phyloP scores from a whole-genome alignment of 345 rosid genomes.

The Crucihimalaya himalaica region DNA sequence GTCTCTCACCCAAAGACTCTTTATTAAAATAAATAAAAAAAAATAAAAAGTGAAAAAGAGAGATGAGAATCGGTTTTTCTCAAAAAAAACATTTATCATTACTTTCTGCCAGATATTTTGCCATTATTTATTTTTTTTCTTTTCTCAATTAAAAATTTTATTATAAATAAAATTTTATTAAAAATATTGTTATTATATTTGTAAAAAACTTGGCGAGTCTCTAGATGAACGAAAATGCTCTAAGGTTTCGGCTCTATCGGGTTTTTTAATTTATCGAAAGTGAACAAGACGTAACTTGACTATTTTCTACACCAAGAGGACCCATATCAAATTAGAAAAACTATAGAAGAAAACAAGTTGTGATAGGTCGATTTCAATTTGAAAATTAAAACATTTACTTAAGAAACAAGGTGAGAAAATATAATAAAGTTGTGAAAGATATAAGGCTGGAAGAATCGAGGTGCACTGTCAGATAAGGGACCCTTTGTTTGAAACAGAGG shows the following conservation, averaged over 20 bases:
- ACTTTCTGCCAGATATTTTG: too few relatives aligned
- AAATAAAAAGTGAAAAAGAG: too few relatives aligned
- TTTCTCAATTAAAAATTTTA: too few relatives aligned
- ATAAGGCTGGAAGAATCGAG: neutral
- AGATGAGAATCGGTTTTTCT: too few relatives aligned
- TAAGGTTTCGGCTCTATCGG: neutral
- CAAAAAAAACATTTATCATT: too few relatives aligned
- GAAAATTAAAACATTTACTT: neutral
- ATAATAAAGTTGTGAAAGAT: neutral
- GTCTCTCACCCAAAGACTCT: too few relatives aligned
- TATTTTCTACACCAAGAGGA: slow-evolving; percentile 9
- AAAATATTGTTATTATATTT: too few relatives aligned
- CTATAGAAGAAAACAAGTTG: slow-evolving; percentile 6
- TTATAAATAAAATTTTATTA: too few relatives aligned
- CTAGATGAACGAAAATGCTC: too few relatives aligned
- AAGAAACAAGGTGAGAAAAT: slow-evolving; percentile 4
- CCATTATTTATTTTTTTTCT: too few relatives aligned
- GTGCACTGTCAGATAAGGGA: slow-evolving; percentile 18
- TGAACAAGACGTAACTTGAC: slow-evolving; percentile 16
- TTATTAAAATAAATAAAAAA: too few relatives aligned
- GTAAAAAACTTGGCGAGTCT: too few relatives aligned
- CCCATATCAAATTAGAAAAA: slow-evolving; percentile 7
- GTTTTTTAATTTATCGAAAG: neutral
- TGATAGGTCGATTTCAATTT: slow-evolving; percentile 21
- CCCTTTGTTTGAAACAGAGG: slow-evolving; percentile 5